Percentiles rank a stretch among this genome's conserved stretches.
phyloP scores from a whole-genome alignment of 805 yeast genomes.

The Limtongozyma cylindracea region DNA sequence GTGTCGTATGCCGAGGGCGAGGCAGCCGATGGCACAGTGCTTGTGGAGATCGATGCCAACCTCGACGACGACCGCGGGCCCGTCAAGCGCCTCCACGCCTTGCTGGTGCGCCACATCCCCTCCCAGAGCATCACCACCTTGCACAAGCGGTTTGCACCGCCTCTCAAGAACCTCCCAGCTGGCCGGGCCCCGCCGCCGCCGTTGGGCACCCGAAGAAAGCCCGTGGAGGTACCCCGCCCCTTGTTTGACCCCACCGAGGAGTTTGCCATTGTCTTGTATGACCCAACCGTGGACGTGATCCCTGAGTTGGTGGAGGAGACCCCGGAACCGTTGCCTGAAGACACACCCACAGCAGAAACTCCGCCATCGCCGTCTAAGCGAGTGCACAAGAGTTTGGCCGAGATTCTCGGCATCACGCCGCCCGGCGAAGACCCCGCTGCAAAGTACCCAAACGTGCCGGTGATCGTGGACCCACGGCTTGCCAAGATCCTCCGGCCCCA shows the following conservation, averaged over 20 bases:
- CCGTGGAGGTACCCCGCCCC: slow-evolving; percentile 62
- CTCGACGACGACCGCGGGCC: too few species aligned
- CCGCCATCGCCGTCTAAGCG: slow-evolving; percentile 9
- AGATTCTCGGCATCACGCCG: slow-evolving; percentile 47
- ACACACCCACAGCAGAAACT: slow-evolving; percentile 1
- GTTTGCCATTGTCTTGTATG: slow-evolving; percentile 82
- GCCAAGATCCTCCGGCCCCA: slow-evolving; percentile 81
- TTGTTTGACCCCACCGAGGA: slow-evolving; percentile 90
- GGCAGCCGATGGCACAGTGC: too few species aligned
- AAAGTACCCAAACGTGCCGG: slow-evolving; percentile 83
- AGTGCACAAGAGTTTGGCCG: slow-evolving; percentile 46
- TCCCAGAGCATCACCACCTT: too few species aligned
- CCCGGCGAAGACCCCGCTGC: too few species aligned
- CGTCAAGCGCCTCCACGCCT: too few species aligned
- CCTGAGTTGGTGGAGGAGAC: slow-evolving; percentile 7
- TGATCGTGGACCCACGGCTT: slow-evolving; percentile 77
- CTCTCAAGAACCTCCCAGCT: too few species aligned
- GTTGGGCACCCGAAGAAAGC: slow-evolving; percentile 54
- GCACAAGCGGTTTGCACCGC: too few species aligned
- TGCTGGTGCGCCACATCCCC: too few species aligned
- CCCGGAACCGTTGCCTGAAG: slow-evolving; percentile 2
- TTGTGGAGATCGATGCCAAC: too few species aligned
- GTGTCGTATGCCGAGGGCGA: too few species aligned
- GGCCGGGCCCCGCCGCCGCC: slow-evolving; percentile 64
- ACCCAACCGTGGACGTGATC: slow-evolving; percentile 65